These are phyloP conservation scores for Naumovozyma baii DNA, from an alignment of 805 yeast species.

Conservation along the genomic window DNA sequence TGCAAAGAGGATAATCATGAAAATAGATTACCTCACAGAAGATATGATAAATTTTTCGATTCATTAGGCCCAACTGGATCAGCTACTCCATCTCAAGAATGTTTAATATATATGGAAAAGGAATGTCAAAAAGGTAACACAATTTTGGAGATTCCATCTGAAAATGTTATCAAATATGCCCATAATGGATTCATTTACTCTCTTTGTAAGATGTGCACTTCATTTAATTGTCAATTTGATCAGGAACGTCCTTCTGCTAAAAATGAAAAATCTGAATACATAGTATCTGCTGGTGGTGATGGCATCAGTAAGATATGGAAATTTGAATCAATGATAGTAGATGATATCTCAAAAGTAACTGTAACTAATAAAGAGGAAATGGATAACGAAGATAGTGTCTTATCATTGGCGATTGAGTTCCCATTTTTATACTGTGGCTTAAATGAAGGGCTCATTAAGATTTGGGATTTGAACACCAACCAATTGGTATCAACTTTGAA, in stretches of 20 bases:
- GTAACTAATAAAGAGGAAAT: conserved; percentile 11
- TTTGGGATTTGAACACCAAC: conserved; percentile 79
- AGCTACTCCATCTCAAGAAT: conserved; percentile 6
- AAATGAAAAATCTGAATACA: conserved; percentile 22
- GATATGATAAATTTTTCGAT: conserved; percentile 81
- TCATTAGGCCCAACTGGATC: conserved; percentile 78
- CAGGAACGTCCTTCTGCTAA: neutral
- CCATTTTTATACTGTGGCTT: conserved; percentile 79
- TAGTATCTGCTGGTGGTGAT: conserved; percentile 83
- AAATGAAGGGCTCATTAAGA: conserved; percentile 60
- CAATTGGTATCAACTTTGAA: conserved; percentile 47
- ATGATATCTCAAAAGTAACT: conserved; percentile 7
- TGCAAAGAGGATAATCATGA: conserved; percentile 18
- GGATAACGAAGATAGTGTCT: conserved; percentile 58
- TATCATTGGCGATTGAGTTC: conserved; percentile 55
- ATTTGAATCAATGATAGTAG: conserved; percentile 17
- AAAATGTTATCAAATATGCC: conserved; percentile 67
- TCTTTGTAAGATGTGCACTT: conserved; percentile 29
- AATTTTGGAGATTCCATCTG: conserved; percentile 57
- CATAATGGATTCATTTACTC: conserved; percentile 87
- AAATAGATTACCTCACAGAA: conserved; percentile 45
- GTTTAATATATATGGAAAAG: neutral
- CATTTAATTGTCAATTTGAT: conserved; percentile 2
- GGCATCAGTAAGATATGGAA: conserved; percentile 81
- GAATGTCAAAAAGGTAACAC: conserved; percentile 11